Conservation (phyloP, 768 basidiomycete species). For the Crucibulum laeve region DNA sequence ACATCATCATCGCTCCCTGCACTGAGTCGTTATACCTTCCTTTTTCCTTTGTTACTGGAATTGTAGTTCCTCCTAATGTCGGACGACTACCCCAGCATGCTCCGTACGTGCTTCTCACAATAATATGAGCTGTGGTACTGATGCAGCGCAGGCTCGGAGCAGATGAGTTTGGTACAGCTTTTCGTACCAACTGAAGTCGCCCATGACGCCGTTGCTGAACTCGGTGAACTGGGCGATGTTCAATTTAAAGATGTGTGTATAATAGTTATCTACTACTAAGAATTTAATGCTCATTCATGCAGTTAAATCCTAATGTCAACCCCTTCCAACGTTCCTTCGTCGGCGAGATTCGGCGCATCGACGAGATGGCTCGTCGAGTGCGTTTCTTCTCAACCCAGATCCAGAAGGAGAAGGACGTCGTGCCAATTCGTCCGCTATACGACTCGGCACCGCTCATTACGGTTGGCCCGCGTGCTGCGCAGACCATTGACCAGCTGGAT, state of each 20-base stretch:
- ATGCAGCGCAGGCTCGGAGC: conserved; percentile 73
- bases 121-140: conserved; percentile 6
- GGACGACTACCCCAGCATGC: conserved; percentile 78
- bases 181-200: conserved; percentile 97
- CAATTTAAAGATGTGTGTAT: conserved; percentile 91
- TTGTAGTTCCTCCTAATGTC: conserved; percentile 38
- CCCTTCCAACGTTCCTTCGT: conserved; percentile 99
- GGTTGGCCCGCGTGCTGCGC: conserved; percentile 88
- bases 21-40: not conserved
- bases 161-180: conserved; percentile 97
- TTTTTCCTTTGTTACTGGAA: not conserved
- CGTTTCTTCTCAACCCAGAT: conserved; percentile 89
- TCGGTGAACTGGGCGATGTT: conserved; percentile 92
- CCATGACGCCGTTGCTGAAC: conserved; percentile 92
- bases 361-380: conserved; percentile 93
- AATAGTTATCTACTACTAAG: not conserved
- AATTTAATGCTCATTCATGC: conserved; percentile 2
- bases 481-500: conserved; percentile 92
- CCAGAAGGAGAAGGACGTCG: conserved; percentile 75
- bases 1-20: not conserved
- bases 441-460: conserved; percentile 87
- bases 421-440: conserved; percentile 80
- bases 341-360: conserved; percentile 89
- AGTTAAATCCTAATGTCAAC: conserved; percentile 94
- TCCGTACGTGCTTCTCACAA: conserved; percentile 53